These are phyloP conservation scores for Backusella liffmaniae DNA, from an alignment of 192 early-diverging fungal genomes.

Conservation along the genomic window DNA sequence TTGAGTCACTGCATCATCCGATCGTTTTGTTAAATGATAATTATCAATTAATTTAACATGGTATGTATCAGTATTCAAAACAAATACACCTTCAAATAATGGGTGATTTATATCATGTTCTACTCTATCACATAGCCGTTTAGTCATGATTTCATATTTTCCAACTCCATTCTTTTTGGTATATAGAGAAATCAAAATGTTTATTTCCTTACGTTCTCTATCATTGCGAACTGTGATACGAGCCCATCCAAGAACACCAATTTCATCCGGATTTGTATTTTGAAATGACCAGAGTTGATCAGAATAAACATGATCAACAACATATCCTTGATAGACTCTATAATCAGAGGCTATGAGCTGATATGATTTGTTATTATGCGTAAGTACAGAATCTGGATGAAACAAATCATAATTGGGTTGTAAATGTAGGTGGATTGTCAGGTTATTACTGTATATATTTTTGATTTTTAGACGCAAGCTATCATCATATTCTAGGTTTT, in stretches of 20 bases:
- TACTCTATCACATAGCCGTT: background rate
- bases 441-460: conserved; percentile 52
- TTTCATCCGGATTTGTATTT: conserved; percentile 36
- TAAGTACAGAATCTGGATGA: conserved; percentile 58
- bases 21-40: conserved; percentile 52
- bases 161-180: too few species aligned
- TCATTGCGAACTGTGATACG: conserved; percentile 47
- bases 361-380: conserved; percentile 28
- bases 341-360: conserved; percentile 32
- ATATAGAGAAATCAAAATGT: background rate
- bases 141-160: background rate
- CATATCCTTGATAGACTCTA: conserved; percentile 58
- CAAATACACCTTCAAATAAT: conserved; percentile 61
- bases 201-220: conserved; percentile 1
- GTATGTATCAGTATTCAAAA: conserved; percentile 49
- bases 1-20: conserved; percentile 47
- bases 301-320: conserved; percentile 26
- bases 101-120: conserved; percentile 29
- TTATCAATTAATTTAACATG: conserved; percentile 55
- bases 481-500: conserved; percentile 22
- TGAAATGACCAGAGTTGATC: conserved; percentile 24
- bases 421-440: conserved; percentile 65
- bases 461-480: conserved; percentile 13
- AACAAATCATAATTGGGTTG: conserved; percentile 72
- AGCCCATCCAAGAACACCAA: conserved; percentile 58